Evolutionary conservation across 441 rosid genomes (phyloP).

Genomic region (Populus trichocarpa): DNA sequence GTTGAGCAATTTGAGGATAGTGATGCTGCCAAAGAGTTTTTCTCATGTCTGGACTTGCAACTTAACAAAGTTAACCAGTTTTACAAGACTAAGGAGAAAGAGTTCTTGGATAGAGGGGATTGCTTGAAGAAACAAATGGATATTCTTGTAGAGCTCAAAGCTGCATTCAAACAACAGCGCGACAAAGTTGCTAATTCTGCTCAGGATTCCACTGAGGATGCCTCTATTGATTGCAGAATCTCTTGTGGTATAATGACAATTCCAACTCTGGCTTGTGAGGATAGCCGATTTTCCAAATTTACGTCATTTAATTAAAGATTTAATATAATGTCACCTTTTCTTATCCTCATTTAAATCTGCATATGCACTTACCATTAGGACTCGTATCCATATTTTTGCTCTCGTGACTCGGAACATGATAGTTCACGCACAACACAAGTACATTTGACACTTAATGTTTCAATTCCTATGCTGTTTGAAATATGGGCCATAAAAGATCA

Average conservation of each 20-base stretch:
- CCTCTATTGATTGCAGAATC: slow-evolving; percentile 67
- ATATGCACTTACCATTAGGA: not conserved
- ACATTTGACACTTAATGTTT: not conserved
- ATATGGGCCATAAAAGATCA: not conserved
- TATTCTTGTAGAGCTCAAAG: slow-evolving; percentile 68
- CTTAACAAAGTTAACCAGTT: slow-evolving; percentile 94
- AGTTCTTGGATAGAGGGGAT: slow-evolving; percentile 91
- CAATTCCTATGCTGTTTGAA: not conserved
- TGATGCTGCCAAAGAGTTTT: slow-evolving; percentile 75
- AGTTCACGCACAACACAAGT: not conserved
- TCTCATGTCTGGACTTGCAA: slow-evolving; percentile 66
- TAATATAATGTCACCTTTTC: slow-evolving; percentile 11
- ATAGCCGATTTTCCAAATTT: not conserved
- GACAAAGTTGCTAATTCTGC: slow-evolving; percentile 34
- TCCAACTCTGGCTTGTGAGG: not conserved
- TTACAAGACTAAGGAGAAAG: slow-evolving; percentile 73
- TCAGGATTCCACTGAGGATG: slow-evolving; percentile 64
- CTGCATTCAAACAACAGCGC: slow-evolving; percentile 46
- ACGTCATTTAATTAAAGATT: not conserved
- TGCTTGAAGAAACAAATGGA: slow-evolving; percentile 78
- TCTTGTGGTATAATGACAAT: slow-evolving; percentile 50
- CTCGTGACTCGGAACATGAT: not conserved
- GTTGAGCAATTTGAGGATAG: slow-evolving; percentile 72
- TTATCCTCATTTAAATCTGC: not conserved
- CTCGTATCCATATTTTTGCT: not conserved